Base-by-base conservation (phyloP, 2,329 filamentous ascomycete genomes). In the Phaeophleospora eucalypticola region DNA sequence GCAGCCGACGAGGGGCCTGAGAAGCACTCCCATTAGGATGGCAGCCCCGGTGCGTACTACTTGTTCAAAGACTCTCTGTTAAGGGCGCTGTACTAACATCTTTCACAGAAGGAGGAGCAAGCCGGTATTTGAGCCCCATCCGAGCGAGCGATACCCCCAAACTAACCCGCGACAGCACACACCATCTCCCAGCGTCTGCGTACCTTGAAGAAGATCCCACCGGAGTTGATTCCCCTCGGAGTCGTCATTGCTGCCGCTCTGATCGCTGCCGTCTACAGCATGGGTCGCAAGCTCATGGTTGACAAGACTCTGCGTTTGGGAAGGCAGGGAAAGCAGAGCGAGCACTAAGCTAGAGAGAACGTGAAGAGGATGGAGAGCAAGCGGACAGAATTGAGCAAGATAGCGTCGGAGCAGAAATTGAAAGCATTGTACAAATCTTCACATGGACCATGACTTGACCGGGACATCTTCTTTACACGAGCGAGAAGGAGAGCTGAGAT, bases 151-250 rank as follows among this genome's bases (percentile, higher is more conserved):
- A 9, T 19, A 6, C 16, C 36, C 15, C 9, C 8, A 16, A 46
- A 49, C 39, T 27, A 20, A 15, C 21, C 4, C 14, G 12, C 15
- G 8, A 40, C 61, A 98, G 93, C 89, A 69, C 93, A 97, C 77
- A 96, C 91, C 64, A 83, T 97, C 72, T 95, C 91, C 59, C 93
- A 97, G 78, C 88, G 91, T 69, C 79, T 98, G 64, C 87, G 90
- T 69, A 85, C 83, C 68, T 79, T 96, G 66, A 90, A 86, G 80
- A 83, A 84, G 74, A 86, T 97, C 67, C 93, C 93, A 60, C 83
- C 89, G 61, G 93, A 98, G 80, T 80, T 98, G 80, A 82, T 90
- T 62, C 93, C 93, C 66, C 85, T 98, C 63, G 90, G 90, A 70
- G 74, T 93, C 61, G 93, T 97, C 72, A 84, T 97, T 65, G 81